phyloP scores from a whole-genome alignment of 169 alveolate genomes.

The Plasmodium inui region DNA sequence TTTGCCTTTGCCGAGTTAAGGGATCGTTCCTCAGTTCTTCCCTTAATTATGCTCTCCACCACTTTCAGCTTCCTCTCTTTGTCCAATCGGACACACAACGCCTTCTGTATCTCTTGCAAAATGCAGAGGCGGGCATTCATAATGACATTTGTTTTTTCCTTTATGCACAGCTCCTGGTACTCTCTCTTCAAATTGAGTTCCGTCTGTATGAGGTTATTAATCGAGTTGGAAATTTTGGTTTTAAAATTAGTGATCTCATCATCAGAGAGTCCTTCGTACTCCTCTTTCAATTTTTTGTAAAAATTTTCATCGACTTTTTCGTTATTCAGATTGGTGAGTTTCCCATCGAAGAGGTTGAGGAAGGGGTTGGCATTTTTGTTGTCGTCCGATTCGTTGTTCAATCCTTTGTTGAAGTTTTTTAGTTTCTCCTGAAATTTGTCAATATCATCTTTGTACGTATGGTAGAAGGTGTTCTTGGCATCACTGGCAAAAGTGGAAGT shows the following conservation, averaged over 20 bases:
- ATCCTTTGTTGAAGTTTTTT: slow-evolving; percentile 27
- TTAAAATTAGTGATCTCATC: slow-evolving; percentile 44
- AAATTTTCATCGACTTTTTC: slow-evolving; percentile 72
- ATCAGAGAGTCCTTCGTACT: slow-evolving; percentile 38
- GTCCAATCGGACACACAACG: slow-evolving; percentile 55
- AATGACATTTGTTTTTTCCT: slow-evolving; percentile 63
- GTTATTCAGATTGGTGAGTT: slow-evolving; percentile 14
- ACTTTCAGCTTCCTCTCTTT: slow-evolving; percentile 65
- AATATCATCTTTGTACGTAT: slow-evolving; percentile 49
- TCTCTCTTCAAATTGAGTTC: slow-evolving; percentile 62
- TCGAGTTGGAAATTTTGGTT: slow-evolving; percentile 61
- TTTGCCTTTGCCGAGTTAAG: background rate
- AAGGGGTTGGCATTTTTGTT: slow-evolving; percentile 14
- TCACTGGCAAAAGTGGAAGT: background rate
- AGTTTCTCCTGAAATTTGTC: slow-evolving; percentile 46
- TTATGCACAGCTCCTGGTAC: slow-evolving; percentile 62
- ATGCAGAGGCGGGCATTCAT: slow-evolving; percentile 62
- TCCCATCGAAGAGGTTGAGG: slow-evolving; percentile 36
- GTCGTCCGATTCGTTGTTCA: background rate
- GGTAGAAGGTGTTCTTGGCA: background rate
- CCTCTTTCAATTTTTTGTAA: slow-evolving; percentile 69
- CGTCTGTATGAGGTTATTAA: slow-evolving; percentile 54
- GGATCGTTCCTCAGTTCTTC: slow-evolving; percentile 12
- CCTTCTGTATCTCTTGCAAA: slow-evolving; percentile 68
- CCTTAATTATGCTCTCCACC: slow-evolving; percentile 54